Base-by-base conservation (phyloP, 305 asterid species). In the Fraxinus floribunda region DNA sequence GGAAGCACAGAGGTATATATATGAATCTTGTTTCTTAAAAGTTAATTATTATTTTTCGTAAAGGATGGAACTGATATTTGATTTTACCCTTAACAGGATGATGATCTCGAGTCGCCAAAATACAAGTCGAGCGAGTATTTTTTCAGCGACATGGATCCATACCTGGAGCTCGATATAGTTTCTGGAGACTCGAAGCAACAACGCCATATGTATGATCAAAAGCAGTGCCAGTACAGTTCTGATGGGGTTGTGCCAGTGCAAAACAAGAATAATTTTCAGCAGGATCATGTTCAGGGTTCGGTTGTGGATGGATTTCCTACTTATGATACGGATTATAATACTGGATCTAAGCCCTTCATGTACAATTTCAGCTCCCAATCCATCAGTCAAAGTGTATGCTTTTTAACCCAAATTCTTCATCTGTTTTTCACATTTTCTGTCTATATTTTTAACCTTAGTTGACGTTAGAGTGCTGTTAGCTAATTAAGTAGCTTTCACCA, bases 211-310 rank as follows among this genome's bases (percentile, higher is more conserved):
- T 20, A 57, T 4, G 84, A 87, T 20, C 80, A 82, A 55, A 84
- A 83, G 39, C 80, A 83, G 9, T 82, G 82, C 38, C 91, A 87
- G 60, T 78, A 84, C 10, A 81, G 79, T 60, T 66, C 93, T 1
- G 97, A 94, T 7, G 95, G 98, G 2, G 97, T 94, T 4, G 98
- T 93, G 3, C 97, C 95, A 2, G 94, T 85, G 44, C 93, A 90
- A 83, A 77, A 55, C 4, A 89, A 87, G 85, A 84, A 36, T 72
- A 91, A 84, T n/a, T 85, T 6, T 24, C 88, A 74, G 22, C 84
- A 82, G 64, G 87, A 84, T 52, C 94, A 83, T 70, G 85, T 86
- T 36, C 88, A 85, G 13, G 96, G 93, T 24, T 89, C 91, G 0
- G 91, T 93, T 8, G 97, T 91, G 9, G 97, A 92, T 35, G 97